Conservation (phyloP, 352 stramenopile genomes). For the Pythium guiyangense region DNA sequence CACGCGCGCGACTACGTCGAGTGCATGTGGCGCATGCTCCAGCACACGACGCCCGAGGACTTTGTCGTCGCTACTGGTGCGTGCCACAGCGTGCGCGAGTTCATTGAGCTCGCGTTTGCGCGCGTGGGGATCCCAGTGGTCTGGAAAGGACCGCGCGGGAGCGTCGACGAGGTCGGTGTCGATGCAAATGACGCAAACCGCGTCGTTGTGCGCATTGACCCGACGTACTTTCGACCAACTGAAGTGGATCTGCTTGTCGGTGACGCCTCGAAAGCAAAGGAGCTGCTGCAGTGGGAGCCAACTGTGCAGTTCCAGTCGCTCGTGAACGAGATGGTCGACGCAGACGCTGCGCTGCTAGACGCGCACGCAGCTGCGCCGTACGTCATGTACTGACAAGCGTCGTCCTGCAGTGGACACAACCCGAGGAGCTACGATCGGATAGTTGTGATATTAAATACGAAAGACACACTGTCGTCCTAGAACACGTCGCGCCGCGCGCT, state of each 20-base stretch:
- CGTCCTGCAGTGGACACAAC: not conserved
- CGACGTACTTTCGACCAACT: slow-evolving; percentile 97
- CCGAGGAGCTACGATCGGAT: not conserved
- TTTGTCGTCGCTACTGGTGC: slow-evolving; percentile 93
- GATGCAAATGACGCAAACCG: slow-evolving; percentile 81
- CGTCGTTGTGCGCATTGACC: slow-evolving; percentile 94
- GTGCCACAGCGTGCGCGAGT: slow-evolving; percentile 97
- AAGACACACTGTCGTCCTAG: slow-evolving; percentile 16
- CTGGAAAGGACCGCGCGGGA: slow-evolving; percentile 90
- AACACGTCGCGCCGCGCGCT: slow-evolving; percentile 53
- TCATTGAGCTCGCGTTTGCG: slow-evolving; percentile 95
- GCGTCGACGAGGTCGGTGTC: slow-evolving; percentile 92
- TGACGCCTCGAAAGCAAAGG: slow-evolving; percentile 92
- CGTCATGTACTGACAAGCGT: slow-evolving; percentile 4
- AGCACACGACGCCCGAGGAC: slow-evolving; percentile 69
- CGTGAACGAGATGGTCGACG: slow-evolving; percentile 95
- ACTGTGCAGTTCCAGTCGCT: slow-evolving; percentile 91
- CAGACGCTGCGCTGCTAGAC: slow-evolving; percentile 48
- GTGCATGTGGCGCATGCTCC: slow-evolving; percentile 99
- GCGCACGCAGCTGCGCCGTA: slow-evolving; percentile 3
- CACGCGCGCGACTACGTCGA: slow-evolving; percentile 98
- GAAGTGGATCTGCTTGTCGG: slow-evolving; percentile 98
- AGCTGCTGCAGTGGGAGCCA: slow-evolving; percentile 89
- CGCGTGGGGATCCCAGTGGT: slow-evolving; percentile 86
- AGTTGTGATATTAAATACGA: slow-evolving; percentile 9